phyloP scores from a whole-genome alignment of 2,329 filamentous ascomycete genomes.

The Colletotrichum magnum region DNA sequence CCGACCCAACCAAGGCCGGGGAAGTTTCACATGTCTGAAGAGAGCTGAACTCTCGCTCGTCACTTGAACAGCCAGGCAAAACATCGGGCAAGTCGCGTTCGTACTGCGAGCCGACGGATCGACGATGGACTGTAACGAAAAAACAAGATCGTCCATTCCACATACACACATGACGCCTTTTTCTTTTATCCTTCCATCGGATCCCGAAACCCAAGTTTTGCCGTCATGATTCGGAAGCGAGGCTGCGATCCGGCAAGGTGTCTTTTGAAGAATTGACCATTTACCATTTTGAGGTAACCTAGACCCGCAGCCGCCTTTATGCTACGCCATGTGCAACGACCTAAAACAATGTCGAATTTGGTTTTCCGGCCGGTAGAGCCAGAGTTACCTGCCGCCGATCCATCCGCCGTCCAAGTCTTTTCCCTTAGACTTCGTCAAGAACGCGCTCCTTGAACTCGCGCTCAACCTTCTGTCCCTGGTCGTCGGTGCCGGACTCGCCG shows the following conservation, averaged over 20 bases:
- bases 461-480: conserved; percentile 98
- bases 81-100: no score
- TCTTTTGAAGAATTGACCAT: conserved; percentile 41
- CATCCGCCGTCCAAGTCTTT: conserved; percentile 57
- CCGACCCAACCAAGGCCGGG: no score
- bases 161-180: conserved; percentile 36
- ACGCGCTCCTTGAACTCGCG: conserved; percentile 99
- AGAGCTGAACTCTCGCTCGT: no score
- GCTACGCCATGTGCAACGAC: conserved; percentile 62
- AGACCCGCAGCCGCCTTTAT: conserved; percentile 58
- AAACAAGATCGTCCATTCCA: conserved; percentile 35
- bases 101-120: neutral
- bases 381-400: conserved; percentile 51
- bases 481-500: conserved; percentile 96
- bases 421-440: conserved; percentile 89
- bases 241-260: conserved; percentile 33
- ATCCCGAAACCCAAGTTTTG: conserved; percentile 37
- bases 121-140: neutral
- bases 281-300: conserved; percentile 52
- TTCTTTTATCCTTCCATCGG: conserved; percentile 26
- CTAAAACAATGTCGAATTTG: conserved; percentile 53
- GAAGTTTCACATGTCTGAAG: no score
- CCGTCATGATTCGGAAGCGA: conserved; percentile 37
- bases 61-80: no score
- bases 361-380: conserved; percentile 40